Evolutionary conservation across 169 alveolate genomes (phyloP).

Genomic region (Cryptosporidium muris): DNA sequence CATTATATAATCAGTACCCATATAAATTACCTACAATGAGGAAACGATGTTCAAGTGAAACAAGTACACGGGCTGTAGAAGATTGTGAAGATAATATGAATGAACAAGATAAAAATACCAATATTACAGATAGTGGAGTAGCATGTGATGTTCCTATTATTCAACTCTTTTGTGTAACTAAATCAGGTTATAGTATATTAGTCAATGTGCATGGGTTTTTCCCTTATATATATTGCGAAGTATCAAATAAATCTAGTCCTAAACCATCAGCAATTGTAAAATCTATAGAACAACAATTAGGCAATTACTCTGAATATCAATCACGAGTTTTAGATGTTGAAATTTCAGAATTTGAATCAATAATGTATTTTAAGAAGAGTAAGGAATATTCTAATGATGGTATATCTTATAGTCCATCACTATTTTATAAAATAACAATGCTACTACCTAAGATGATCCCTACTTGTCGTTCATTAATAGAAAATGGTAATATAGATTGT

Average conservation of each 20-base stretch:
- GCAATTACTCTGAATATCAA: not conserved
- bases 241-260: conserved; percentile 6
- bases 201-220: conserved; percentile 47
- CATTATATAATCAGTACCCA: no score
- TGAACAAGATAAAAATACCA: not conserved
- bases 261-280: conserved; percentile 7
- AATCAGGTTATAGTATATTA: conserved; percentile 27
- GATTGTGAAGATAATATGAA: not conserved
- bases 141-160: conserved; percentile 31
- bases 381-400: no score
- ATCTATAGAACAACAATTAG: not conserved
- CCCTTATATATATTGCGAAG: conserved; percentile 58
- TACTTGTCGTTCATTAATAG: conserved; percentile 81
- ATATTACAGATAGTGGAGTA: not conserved
- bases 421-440: conserved; percentile 83
- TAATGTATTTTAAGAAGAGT: conserved; percentile 77
- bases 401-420: not conserved
- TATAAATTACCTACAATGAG: no score
- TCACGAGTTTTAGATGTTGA: conserved; percentile 73
- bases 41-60: not conserved
- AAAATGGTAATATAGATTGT: conserved; percentile 77
- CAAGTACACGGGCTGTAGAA: not conserved
- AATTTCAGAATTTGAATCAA: conserved; percentile 77
- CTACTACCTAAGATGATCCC: conserved; percentile 86
- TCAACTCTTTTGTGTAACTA: conserved; percentile 50